Evolutionary conservation across 2,329 filamentous ascomycete species (phyloP), one percentile per base, ranked within the genome.

Genomic region (Zasmidium citrigriseum): DNA sequence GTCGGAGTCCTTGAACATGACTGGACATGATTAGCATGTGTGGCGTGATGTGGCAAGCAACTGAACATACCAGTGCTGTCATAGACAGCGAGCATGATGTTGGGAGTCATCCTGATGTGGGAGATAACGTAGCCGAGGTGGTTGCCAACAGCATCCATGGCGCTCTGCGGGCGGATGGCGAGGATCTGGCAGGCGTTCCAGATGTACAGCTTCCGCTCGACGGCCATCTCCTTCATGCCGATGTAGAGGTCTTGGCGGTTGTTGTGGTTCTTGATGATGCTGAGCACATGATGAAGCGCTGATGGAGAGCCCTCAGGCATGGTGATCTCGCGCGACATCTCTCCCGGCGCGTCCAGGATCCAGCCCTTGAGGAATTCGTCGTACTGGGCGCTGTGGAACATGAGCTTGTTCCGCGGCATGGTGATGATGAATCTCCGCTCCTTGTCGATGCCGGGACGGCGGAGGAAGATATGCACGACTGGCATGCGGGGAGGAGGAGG

Each of bases 171-270:
- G 22, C 53, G 2, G 22, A 62, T n/a, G 11, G 21, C 16, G 20
- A 62, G 45, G 10, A 24, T 24, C 7, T 55, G 21, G 20, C 47
- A 48, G 34, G 53, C 53, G 12, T 59, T 24, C 59, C 59, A 62
- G 20, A 62, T 34, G 4, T 20, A 29, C 47, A 54, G 27, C 7
- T 38, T 20, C 27, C 45, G 46, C 11, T 27, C 20, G 25, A 49
- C 48, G 14, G 23, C 24, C 51, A 59, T 24, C 23, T 46, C 24
- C 2, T 23, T 22, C 14, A 57, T 20, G 25, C 48, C 46, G 34
- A 52, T 48, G n/a, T 51, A 48, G 53, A 62, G 38, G 12, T 38
- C 18, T 14, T 55, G 34, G 12, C 20, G n/a, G 24, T 24, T 50
- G 9, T 50, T 47, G 45, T 53, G 23, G 12, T 4, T 5, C 12